Evolutionary conservation across 495 filamentous ascomycete genomes (phyloP), one percentile per base, ranked within the genome.

Genomic region (Paragyromitra xinjiangensis): DNA sequence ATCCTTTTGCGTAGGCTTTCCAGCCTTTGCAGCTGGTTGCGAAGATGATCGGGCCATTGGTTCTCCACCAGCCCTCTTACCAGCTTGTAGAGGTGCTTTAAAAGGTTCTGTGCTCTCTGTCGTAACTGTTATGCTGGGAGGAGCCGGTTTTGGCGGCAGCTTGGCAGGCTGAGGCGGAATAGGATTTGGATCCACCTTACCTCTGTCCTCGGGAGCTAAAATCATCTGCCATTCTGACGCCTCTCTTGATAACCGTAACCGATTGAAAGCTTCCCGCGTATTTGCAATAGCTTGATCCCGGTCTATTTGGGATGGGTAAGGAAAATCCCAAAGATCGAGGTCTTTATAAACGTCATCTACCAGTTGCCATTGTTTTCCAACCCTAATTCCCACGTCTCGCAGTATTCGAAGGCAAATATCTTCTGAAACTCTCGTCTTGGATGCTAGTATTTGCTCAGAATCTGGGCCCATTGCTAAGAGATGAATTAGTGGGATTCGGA

Each of bases 221-320:
- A 92, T 84, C 76, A 84, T 84, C 80, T 92, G 90, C 90, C 91
- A 93, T 29, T 90, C 84, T 70, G 88, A 86, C 72, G 92, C 90
- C 39, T 87, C 85, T 45, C 86, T 86, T 22, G 86, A 86, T 19
- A 93, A 83, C 4, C 90, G 86, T 84, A 90, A 84, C 51, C 91
- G 88, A 82, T 92, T 89, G 71, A 91, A 92, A 42, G 91, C 91
- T n/a, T 87, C 88, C 51, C 92, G 86, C 19, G 90, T 90, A 83
- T 88, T 90, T 72, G 90, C 85, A 81, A 93, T 91, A 6, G 91
- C 91, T 37, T 86, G 83, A 72, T 91, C 83, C 51, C 91, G 87
- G 71, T 92, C 89, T 40, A 87, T 85, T 63, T 86, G 83, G 34
- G 84, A 86, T 44, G 86, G 87, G 81, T 91, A 92, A 9, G 85